A percentile compares a stretch with the other conserved stretches of the same genome.
Evolutionary conservation across 257 asterid species (phyloP).

Genomic region (Solanum acaule): DNA sequence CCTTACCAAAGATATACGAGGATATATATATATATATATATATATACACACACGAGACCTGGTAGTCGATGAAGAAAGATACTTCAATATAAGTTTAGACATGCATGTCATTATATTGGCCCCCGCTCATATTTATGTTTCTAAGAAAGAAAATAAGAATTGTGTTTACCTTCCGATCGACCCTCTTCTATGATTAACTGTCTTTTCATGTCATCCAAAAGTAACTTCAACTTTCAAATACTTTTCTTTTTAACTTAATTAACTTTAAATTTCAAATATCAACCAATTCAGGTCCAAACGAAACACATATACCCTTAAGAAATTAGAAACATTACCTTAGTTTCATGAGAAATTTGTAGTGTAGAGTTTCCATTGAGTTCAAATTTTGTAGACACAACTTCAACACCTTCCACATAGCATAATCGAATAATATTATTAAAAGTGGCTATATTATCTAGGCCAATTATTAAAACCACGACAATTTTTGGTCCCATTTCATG

Average conservation of each 20-base stretch:
- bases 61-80: no score
- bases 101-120: no score
- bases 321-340: conserved; percentile 10
- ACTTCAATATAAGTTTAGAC: no score
- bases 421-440: conserved; percentile 23
- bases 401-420: conserved; percentile 18
- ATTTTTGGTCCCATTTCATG: conserved; percentile 33
- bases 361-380: conserved; percentile 24
- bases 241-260: no score
- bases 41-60: no score
- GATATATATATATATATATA: no score
- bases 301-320: not conserved
- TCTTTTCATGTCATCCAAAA: not conserved
- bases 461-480: conserved; percentile 17
- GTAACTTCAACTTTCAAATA: not conserved
- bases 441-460: conserved; percentile 11
- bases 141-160: not conserved
- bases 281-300: no score
- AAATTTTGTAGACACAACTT: conserved; percentile 31
- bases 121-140: no score
- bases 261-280: not conserved
- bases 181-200: no score
- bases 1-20: no score
- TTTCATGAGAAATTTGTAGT: conserved; percentile 25
- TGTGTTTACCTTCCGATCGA: not conserved